Conservation (phyloP, 2,329 filamentous ascomycete genomes). For the Penicillium frequentans region DNA sequence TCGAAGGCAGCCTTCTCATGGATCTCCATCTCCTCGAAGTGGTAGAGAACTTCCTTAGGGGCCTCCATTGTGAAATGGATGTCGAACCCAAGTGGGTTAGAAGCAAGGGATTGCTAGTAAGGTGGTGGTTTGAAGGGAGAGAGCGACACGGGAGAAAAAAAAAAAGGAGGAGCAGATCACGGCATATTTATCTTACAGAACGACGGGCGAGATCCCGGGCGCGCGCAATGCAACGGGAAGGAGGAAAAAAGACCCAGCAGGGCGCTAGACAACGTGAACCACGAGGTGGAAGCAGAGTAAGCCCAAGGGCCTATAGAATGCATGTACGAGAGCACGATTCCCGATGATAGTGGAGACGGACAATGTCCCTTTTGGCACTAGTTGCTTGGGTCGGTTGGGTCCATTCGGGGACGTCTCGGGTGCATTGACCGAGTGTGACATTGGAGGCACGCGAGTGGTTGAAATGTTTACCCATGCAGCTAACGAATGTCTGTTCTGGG, state of each 20-base stretch:
- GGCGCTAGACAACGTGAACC: slow-evolving; percentile 1
- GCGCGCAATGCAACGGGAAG: background rate
- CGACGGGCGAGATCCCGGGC: background rate
- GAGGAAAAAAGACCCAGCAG: background rate
- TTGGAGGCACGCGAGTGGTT: slow-evolving; percentile 1
- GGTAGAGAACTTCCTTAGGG: slow-evolving; percentile 36
- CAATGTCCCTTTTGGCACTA: slow-evolving; percentile 6
- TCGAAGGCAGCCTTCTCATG: slow-evolving; percentile 68
- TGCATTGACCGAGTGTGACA: slow-evolving; percentile 8
- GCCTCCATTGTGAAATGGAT: slow-evolving; percentile 10
- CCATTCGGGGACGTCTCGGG: slow-evolving; percentile 3
- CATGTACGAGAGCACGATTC: slow-evolving; percentile 10
- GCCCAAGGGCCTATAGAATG: slow-evolving; percentile 7
- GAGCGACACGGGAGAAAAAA: background rate
- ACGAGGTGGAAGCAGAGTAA: background rate
- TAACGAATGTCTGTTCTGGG: background rate
- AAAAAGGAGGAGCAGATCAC: background rate
- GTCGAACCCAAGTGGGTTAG: background rate
- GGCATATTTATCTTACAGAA: background rate
- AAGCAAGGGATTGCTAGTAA: background rate
- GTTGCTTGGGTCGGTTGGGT: background rate
- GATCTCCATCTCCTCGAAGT: slow-evolving; percentile 52
- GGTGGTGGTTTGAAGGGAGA: background rate
- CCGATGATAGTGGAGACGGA: slow-evolving; percentile 4
- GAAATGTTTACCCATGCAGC: background rate